Base-by-base conservation (phyloP, 2,329 filamentous ascomycete genomes). In the Cylindrodendrum hubeiense region DNA sequence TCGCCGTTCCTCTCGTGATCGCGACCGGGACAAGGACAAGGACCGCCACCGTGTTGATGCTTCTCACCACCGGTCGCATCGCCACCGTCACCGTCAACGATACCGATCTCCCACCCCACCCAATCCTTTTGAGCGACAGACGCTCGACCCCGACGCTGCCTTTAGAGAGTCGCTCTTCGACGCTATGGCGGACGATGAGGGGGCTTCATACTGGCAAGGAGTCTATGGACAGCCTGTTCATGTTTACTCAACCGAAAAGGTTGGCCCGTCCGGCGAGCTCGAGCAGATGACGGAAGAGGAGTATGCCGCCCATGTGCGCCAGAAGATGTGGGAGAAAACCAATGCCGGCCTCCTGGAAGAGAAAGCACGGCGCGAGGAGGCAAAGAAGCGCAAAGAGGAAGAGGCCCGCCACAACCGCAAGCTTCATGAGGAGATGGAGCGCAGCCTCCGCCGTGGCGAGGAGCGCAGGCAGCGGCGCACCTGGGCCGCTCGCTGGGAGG, bases 141-240 rank as follows among this genome's bases (percentile, higher is more conserved):
- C 82, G 0, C 82, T 93, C 17, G 88, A 92, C 71, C 86, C 93
- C 0, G 90, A 94, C 43, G 84, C 87, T 0, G 94, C 95, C 1
- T 99, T 99, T 78, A 91, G 93, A 30, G 93, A 97, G 79, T 97
- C 94, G 1, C 90, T 99, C 5, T 98, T 98, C 81, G 96, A 99
- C 79, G 96, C 96, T 33, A 91, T 99, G 80, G 95, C 94, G 39
- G 96, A 99, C 79, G 95, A 98, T 76, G 96, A 99, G 81, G 96
- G 95, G 50, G 96, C 96, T 2, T 88, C 90, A 8, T 99, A 96
- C 82, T 99, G 96, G 96, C 92, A 98, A 78, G 89, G 89, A 17
- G 93, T 99, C n/a, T 99, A 98, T 80, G 95, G 94, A 1, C 95
- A 98, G 78, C 95, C 96, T 0, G 92, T 98, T 53, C 94, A 98